Conservation (phyloP, 345 rosid genomes). For the Triadica sebifera region DNA sequence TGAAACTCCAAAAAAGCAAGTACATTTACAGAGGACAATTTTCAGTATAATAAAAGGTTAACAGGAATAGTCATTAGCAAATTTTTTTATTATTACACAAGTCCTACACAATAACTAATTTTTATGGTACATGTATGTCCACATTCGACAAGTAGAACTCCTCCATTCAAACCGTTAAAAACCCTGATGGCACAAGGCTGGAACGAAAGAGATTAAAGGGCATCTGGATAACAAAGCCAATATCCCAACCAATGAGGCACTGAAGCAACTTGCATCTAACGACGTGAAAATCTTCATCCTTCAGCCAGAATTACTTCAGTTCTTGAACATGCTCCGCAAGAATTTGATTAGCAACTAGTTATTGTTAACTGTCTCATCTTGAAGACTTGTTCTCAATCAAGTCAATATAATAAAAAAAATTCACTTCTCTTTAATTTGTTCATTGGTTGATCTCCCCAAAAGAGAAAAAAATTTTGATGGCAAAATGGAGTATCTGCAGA, state of each 20-base stretch:
- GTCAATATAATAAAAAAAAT: too few species aligned
- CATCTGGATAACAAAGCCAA: constrained; percentile 1
- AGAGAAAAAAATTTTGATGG: too few species aligned
- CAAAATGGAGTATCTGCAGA: too few species aligned
- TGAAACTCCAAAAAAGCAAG: not conserved
- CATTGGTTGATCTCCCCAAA: too few species aligned
- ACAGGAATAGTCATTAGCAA: constrained; percentile 16
- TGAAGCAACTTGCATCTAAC: not conserved
- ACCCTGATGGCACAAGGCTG: constrained; percentile 8
- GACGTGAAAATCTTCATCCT: not conserved
- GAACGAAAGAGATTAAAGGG: not conserved
- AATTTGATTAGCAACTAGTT: too few species aligned
- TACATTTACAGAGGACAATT: not conserved
- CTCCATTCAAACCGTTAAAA: constrained; percentile 12
- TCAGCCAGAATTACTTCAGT: constrained; percentile 66
- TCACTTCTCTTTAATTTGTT: too few species aligned
- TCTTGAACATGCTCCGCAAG: too few species aligned
- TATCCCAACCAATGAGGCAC: not conserved
- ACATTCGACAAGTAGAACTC: constrained; percentile 15
- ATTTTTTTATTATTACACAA: constrained; percentile 39
- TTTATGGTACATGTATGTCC: constrained; percentile 18
- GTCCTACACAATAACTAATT: constrained; percentile 30
- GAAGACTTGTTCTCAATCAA: too few species aligned
- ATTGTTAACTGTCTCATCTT: too few species aligned
- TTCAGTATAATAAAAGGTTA: not conserved